Percentiles rank a stretch among this genome's conserved stretches.
Conservation (phyloP, 1,284 basidiomycete species). For the Trametes pubescens region DNA sequence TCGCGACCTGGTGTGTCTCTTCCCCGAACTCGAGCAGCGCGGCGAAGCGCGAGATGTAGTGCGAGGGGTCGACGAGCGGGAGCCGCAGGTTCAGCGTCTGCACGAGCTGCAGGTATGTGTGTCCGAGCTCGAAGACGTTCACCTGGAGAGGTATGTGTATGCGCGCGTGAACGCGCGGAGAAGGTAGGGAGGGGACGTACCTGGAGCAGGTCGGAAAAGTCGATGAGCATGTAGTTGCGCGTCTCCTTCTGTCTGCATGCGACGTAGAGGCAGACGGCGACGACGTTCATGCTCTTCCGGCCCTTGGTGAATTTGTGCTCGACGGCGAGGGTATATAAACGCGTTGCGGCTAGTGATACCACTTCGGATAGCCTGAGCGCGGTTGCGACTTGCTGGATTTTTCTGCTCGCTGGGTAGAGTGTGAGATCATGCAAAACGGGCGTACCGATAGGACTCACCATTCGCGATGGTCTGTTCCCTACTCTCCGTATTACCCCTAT, state of each 20-base stretch:
- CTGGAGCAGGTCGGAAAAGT: conserved; percentile 93
- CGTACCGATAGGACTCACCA: conserved; percentile 55
- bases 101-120: conserved; percentile 95
- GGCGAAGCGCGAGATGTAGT: conserved; percentile 97
- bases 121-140: conserved; percentile 97
- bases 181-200: conserved; percentile 50
- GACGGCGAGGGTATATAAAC: conserved; percentile 93
- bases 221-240: conserved; percentile 96
- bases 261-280: conserved; percentile 95
- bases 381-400: conserved; percentile 83
- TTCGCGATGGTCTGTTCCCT: conserved; percentile 91
- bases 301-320: conserved; percentile 96
- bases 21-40: conserved; percentile 97
- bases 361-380: conserved; percentile 83
- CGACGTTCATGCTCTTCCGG: conserved; percentile 90
- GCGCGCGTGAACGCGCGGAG: neutral
- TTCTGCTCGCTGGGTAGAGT: conserved; percentile 71
- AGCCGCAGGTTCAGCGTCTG: conserved; percentile 89
- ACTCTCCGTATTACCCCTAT: conserved; percentile 78
- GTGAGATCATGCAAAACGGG: neutral
- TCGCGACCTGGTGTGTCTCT: conserved; percentile 90
- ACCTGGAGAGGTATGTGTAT: conserved; percentile 61
- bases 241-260: conserved; percentile 94
- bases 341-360: conserved; percentile 83
- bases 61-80: conserved; percentile 94